phyloP scores from a whole-genome alignment of 1,284 basidiomycete genomes.

The Grifola frondosa region DNA sequence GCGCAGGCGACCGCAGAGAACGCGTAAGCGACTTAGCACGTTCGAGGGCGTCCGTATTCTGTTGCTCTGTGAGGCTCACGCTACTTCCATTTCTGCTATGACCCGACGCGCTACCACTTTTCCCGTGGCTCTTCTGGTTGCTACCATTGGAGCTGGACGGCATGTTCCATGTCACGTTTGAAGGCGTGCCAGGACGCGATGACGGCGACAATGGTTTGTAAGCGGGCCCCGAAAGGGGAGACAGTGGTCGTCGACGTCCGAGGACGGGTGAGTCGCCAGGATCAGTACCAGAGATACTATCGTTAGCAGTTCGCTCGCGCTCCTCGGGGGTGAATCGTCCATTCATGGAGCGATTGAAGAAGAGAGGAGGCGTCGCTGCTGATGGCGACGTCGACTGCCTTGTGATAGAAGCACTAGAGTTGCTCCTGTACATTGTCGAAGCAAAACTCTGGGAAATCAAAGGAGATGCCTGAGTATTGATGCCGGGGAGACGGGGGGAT shows the following conservation, averaged over 20 bases:
- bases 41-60: conserved; percentile 27
- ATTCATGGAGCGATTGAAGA: conserved; percentile 58
- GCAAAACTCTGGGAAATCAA: conserved; percentile 33
- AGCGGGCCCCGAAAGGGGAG: conserved; percentile 58
- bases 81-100: conserved; percentile 61
- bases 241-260: conserved; percentile 59
- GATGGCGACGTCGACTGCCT: conserved; percentile 42
- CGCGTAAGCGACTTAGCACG: conserved; percentile 43
- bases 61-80: conserved; percentile 31
- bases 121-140: conserved; percentile 24
- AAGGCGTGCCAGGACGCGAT: conserved; percentile 69
- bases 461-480: conserved; percentile 31
- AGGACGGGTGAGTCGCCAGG: conserved; percentile 48
- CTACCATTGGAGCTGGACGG: conserved; percentile 20
- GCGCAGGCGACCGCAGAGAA: conserved; percentile 53
- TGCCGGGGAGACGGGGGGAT: conserved; percentile 47
- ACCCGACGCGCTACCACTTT: conserved; percentile 35
- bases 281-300: conserved; percentile 27
- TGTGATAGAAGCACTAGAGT: conserved; percentile 49
- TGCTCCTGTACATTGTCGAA: conserved; percentile 45
- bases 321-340: conserved; percentile 62
- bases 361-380: conserved; percentile 42
- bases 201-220: conserved; percentile 57
- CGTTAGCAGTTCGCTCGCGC: conserved; percentile 29
- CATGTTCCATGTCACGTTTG: conserved; percentile 62